A percentile compares a stretch with the other conserved stretches of the same genome.
phyloP scores from a whole-genome alignment of 78 protist species.

The Dictyostelium discoideum region DNA sequence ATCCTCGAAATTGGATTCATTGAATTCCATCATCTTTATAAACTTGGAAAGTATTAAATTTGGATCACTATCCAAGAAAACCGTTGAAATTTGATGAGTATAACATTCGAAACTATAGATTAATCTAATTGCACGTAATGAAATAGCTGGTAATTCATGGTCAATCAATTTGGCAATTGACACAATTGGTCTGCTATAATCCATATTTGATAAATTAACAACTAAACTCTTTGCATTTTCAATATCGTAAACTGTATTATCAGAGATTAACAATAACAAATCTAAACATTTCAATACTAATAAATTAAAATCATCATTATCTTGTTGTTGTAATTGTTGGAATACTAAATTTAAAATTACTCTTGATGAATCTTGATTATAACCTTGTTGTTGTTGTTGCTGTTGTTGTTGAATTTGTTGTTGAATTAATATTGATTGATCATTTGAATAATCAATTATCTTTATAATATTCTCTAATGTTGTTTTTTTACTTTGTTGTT shows the following conservation, averaged over 20 bases:
- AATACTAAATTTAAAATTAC: neutral
- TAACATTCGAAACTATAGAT: constrained; percentile 49
- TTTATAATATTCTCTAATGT: constrained; percentile 17
- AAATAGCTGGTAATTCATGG: constrained; percentile 17
- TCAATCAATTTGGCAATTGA: constrained; percentile 51
- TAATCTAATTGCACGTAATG: constrained; percentile 30
- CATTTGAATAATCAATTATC: constrained; percentile 29
- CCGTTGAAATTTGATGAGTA: constrained; percentile 18
- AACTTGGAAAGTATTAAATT: constrained; percentile 16
- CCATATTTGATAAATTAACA: neutral
- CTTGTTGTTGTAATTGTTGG: neutral
- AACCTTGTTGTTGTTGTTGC: neutral
- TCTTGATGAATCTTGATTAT: neutral
- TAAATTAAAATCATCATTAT: neutral
- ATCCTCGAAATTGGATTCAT: constrained; percentile 8
- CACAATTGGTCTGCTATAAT: constrained; percentile 20
- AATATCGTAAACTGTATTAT: neutral
- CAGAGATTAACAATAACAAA: constrained; percentile 38
- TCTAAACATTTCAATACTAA: constrained; percentile 36
- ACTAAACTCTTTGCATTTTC: constrained; percentile 40
- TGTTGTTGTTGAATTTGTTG: neutral
- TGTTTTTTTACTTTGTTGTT: neutral
- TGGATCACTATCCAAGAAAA: constrained; percentile 19
- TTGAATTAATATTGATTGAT: neutral
- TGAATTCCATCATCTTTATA: constrained; percentile 36